Evolutionary conservation across 1,284 basidiomycete genomes (phyloP), one percentile per base, ranked within the genome.

Genomic region (Cryptococcus hybrid): DNA sequence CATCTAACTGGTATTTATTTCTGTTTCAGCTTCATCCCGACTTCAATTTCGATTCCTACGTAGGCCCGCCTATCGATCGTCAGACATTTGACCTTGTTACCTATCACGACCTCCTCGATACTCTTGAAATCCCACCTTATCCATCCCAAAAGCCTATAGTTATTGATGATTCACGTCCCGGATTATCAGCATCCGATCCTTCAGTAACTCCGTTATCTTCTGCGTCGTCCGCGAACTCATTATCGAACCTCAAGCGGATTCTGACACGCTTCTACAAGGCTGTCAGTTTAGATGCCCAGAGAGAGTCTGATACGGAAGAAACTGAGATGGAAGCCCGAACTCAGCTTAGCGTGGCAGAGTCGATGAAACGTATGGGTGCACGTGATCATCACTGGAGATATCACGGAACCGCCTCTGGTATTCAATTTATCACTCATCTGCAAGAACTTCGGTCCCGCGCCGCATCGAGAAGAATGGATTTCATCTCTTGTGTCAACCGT

Each of bases 361-460:
- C 68, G 9, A 67, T 76, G 64, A 61, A 49, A 30, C 65, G 65
- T 48, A 61, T 76, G 5, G 64, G 72, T 34, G 61, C 74, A 39
- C 63, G 65, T 46, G 75, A 75, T 47, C 71, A 80, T 2, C 76
- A 67, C 18, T 67, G 79, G 39, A 80, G 86, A 8, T 89, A 88
- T 73, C 86, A 87, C 61, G 88, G 88, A 1, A 87, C 88, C 66
- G 86, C 86, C 1, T 88, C 87, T 52, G 84, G 84, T 3, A 81
- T 84, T 1, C 84, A 84, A 76, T 80, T 90, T 8, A 77, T 90
- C 47, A 83, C 84, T 46, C 81, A 83, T 1, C 85, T 88, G 13
- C 81, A 88, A 24, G 83, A 85, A 55, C 75, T 88, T 15, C 88
- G 87, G 69, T 37, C 38, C 30, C 24, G 11, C 48, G 24, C 8